These are phyloP conservation scores for Meira miltonrushii DNA, from an alignment of 1,284 basidiomycete genomes.

Conservation along the genomic window DNA sequence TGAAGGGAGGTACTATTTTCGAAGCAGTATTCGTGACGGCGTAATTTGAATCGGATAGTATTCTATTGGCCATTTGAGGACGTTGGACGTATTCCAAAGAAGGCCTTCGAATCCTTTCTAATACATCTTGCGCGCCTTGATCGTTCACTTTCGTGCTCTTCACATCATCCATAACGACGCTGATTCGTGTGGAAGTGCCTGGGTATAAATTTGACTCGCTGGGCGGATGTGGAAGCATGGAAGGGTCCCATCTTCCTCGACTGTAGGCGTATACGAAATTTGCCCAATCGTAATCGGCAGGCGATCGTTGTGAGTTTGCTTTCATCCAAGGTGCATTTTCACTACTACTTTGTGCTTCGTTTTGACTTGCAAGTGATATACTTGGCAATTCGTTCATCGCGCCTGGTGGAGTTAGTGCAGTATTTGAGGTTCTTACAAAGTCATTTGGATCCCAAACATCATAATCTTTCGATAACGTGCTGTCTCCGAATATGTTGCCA, in stretches of 20 bases:
- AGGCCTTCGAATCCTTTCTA: constrained; percentile 4
- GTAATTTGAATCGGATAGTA: no score
- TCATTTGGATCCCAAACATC: no score
- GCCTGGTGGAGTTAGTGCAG: constrained; percentile 1
- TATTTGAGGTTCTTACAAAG: no score
- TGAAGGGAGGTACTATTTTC: no score
- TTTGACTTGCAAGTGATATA: not conserved
- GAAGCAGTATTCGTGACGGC: no score
- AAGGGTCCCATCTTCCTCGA: constrained; percentile 41
- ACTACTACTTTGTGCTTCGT: not conserved
- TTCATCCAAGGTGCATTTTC: constrained; percentile 3
- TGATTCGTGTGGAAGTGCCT: constrained; percentile 11
- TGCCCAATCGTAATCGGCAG: constrained; percentile 39
- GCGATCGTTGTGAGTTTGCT: not conserved
- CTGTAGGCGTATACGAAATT: constrained; percentile 46
- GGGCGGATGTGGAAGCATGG: constrained; percentile 37
- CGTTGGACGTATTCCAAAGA: constrained; percentile 4
- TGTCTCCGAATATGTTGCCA: no score
- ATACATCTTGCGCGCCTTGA: not conserved
- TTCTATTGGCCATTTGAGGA: no score
- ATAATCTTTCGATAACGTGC: no score
- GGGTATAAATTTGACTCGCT: constrained; percentile 11
- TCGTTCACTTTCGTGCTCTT: no score
- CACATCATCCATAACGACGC: not conserved
- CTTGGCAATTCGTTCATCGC: constrained; percentile 11